Evolutionary conservation across 2,329 filamentous ascomycete genomes (phyloP).

Genomic region (Leptodontidium sp.): DNA sequence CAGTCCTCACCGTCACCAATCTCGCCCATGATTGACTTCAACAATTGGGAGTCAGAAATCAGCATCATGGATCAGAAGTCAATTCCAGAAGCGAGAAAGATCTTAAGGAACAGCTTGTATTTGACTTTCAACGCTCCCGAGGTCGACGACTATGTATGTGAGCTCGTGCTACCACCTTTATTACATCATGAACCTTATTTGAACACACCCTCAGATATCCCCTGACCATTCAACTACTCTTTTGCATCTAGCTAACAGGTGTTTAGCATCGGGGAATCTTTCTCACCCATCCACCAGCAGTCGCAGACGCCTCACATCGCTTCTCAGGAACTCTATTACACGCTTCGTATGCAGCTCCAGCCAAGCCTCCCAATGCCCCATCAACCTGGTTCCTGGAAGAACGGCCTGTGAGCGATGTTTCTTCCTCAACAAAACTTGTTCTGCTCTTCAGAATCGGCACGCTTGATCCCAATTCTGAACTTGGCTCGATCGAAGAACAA

Average conservation of each 20-base stretch:
- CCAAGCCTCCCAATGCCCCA: background rate
- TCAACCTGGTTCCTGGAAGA: slow-evolving; percentile 33
- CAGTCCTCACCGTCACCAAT: slow-evolving; percentile 16
- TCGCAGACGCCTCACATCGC: slow-evolving; percentile 20
- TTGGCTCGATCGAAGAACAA: slow-evolving; percentile 22
- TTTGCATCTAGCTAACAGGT: slow-evolving; percentile 20
- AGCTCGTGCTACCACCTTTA: background rate
- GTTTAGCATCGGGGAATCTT: slow-evolving; percentile 41
- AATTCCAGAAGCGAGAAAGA: slow-evolving; percentile 32
- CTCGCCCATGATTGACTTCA: slow-evolving; percentile 14
- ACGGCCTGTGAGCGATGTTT: slow-evolving; percentile 34
- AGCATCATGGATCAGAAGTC: slow-evolving; percentile 4
- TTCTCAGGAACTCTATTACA: slow-evolving; percentile 40
- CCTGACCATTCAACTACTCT: background rate
- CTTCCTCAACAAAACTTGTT: slow-evolving; percentile 35
- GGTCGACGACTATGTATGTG: slow-evolving; percentile 41
- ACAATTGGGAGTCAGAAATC: slow-evolving; percentile 17
- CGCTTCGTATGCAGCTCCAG: slow-evolving; percentile 32
- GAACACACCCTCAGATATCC: background rate
- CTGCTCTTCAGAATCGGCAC: slow-evolving; percentile 36
- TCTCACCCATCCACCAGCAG: slow-evolving; percentile 34
- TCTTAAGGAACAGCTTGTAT: slow-evolving; percentile 38
- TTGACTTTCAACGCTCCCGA: slow-evolving; percentile 41
- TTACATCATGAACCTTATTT: slow-evolving; percentile 8
- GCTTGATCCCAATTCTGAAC: slow-evolving; percentile 20